Percentiles rank a stretch among this genome's conserved stretches.
These are phyloP conservation scores for Arthrobotrys conoides DNA, from an alignment of 2,329 filamentous ascomycete genomes.

Conservation along the genomic window DNA sequence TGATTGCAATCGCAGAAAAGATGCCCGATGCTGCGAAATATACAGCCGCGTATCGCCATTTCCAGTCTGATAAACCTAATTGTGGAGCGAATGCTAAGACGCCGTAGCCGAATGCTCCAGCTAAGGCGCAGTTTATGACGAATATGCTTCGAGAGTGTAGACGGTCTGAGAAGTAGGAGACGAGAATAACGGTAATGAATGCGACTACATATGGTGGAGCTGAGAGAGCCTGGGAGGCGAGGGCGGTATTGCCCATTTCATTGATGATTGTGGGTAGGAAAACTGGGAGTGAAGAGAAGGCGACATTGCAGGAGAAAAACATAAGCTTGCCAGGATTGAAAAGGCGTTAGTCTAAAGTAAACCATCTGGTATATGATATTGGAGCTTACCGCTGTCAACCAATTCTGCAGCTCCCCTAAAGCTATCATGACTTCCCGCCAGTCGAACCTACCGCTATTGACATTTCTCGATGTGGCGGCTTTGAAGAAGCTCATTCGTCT, in stretches of 20 bases:
- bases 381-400: conserved; percentile 63
- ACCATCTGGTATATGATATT: not conserved
- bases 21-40: conserved; percentile 75
- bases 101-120: conserved; percentile 76
- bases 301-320: conserved; percentile 76
- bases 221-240: conserved; percentile 79
- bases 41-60: conserved; percentile 69
- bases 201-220: conserved; percentile 79
- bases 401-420: conserved; percentile 69
- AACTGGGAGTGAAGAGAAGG: conserved; percentile 76
- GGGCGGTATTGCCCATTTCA: conserved; percentile 77
- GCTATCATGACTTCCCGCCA: conserved; percentile 70
- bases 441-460: conserved; percentile 65
- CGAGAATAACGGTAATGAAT: conserved; percentile 75
- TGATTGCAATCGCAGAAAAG: conserved; percentile 78
- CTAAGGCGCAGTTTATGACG: conserved; percentile 72
- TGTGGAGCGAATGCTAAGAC: conserved; percentile 73
- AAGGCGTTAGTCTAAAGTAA: not conserved
- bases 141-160: conserved; percentile 76
- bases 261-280: conserved; percentile 76
- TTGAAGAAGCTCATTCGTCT: conserved; percentile 59
- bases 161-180: conserved; percentile 77
- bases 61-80: conserved; percentile 48
- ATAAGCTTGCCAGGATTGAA: conserved; percentile 67
- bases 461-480: conserved; percentile 31